Percentiles rank a stretch among this genome's conserved stretches.
These are phyloP conservation scores for Auriscalpium microsporum DNA, from an alignment of 768 basidiomycete genomes.

Conservation along the genomic window DNA sequence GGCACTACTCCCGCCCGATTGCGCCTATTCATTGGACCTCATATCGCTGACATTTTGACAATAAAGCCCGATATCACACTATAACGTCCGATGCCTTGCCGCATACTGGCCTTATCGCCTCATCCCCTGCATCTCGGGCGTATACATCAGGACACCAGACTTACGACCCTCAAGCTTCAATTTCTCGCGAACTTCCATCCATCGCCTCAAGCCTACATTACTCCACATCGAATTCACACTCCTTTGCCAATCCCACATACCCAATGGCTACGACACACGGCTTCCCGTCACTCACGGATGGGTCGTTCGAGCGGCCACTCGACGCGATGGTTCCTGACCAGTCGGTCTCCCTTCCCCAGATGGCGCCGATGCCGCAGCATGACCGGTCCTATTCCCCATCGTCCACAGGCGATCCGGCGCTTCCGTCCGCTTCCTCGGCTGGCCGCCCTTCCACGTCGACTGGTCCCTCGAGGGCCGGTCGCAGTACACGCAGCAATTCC, in stretches of 20 bases:
- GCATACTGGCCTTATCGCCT: slow-evolving; percentile 11
- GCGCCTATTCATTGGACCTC: not conserved
- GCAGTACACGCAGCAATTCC: slow-evolving; percentile 41
- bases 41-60: slow-evolving; percentile 27
- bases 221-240: not conserved
- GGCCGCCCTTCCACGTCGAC: slow-evolving; percentile 9
- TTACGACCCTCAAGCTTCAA: not conserved
- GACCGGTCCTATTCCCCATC: not conserved
- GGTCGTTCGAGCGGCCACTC: not conserved
- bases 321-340: not conserved
- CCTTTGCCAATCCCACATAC: not conserved
- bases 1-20: slow-evolving; percentile 11
- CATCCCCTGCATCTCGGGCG: slow-evolving; percentile 9
- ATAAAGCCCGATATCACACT: slow-evolving; percentile 65
- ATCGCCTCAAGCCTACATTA: not conserved
- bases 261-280: not conserved
- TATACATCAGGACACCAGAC: slow-evolving; percentile 1
- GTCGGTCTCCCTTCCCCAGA: not conserved
- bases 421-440: slow-evolving; percentile 6
- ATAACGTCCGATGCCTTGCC: slow-evolving; percentile 12
- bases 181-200: not conserved
- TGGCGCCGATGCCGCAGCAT: not conserved
- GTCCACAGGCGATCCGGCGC: not conserved
- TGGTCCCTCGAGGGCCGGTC: slow-evolving; percentile 23
- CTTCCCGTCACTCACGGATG: not conserved